A percentile compares a stretch with the other conserved stretches of the same genome.
Evolutionary conservation across 1,139 yeast genomes (phyloP).

Genomic region (Lodderomyces parapsilosis): DNA sequence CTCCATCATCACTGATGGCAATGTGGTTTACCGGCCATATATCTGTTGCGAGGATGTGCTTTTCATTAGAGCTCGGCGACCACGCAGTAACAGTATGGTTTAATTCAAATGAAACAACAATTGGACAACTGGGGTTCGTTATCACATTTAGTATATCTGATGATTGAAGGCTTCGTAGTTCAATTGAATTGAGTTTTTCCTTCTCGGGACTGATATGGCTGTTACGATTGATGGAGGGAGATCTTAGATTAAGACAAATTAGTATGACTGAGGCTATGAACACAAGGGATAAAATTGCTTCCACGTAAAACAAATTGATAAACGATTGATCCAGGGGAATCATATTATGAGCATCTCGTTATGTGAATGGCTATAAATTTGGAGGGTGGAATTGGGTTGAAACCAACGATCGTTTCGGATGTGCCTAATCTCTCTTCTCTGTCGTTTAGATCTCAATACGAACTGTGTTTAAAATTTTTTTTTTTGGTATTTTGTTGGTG

Average conservation of each 20-base stretch:
- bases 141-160: constrained; percentile 62
- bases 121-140: constrained; percentile 56
- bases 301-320: constrained; percentile 2
- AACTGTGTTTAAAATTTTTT: not conserved
- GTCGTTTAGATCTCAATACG: not conserved
- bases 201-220: not conserved
- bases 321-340: not conserved
- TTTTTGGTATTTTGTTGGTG: not conserved
- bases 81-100: constrained; percentile 72
- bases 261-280: constrained; percentile 1
- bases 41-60: constrained; percentile 50
- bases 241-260: constrained; percentile 1
- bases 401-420: too few relatives aligned
- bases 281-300: not conserved
- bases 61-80: constrained; percentile 54
- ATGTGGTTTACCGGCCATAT: constrained; percentile 71
- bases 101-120: constrained; percentile 66
- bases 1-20: constrained; percentile 60
- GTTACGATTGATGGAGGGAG: not conserved
- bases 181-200: constrained; percentile 40
- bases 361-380: not conserved
- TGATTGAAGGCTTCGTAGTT: constrained; percentile 46
- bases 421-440: too few relatives aligned
- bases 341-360: constrained; percentile 1
- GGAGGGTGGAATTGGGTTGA: not conserved